Evolutionary conservation across 1,284 basidiomycete genomes (phyloP), one percentile per base, ranked within the genome.

Genomic region (Porodaedalea pini): DNA sequence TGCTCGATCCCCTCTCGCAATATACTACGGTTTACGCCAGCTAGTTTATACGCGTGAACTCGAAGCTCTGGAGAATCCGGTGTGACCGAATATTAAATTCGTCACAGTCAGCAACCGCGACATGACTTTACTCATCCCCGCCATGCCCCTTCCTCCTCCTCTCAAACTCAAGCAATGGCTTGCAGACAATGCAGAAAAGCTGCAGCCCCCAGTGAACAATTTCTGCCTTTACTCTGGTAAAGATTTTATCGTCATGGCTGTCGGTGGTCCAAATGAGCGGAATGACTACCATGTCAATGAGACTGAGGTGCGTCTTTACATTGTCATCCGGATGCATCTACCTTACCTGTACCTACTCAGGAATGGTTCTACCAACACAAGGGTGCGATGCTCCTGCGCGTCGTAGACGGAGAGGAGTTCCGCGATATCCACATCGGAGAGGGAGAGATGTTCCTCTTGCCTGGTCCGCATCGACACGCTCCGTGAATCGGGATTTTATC

Each of bases 331-430:
- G 96, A 96, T 69, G 85, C 94, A 71, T 96, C 93, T 2, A 92
- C 96, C 78, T 87, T 81, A 31, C 47, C 13, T 40, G 10, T 27
- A 27, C 31, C 3, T 31, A n/a, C 4, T 4, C 19, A 91, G 86
- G 94, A 97, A 74, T 97, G 93, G 93, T 97, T 97, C 70, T 96
- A 94, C 72, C 94, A 98, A 70, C 81, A 94, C 76, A 92, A 94
- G 70, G 93, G 93, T 1, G 84, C 81, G 1, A 97, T 98, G 92
- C 75, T 92, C 10, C 77, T 98, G 39, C 85, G 91, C 62, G 86
- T 92, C 3, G 88, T 98, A 8, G 92, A 96, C 56, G 90, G 88
- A 17, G 88, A 86, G n/a, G 77, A 81, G 63, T 95, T 98, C 71
- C 78, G 80, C 66, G 95, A 98, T 68, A 90, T 98, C 37, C 74